These are phyloP conservation scores for Paragyromitra xinjiangensis DNA, from an alignment of 495 filamentous ascomycete genomes.

Conservation along the genomic window DNA sequence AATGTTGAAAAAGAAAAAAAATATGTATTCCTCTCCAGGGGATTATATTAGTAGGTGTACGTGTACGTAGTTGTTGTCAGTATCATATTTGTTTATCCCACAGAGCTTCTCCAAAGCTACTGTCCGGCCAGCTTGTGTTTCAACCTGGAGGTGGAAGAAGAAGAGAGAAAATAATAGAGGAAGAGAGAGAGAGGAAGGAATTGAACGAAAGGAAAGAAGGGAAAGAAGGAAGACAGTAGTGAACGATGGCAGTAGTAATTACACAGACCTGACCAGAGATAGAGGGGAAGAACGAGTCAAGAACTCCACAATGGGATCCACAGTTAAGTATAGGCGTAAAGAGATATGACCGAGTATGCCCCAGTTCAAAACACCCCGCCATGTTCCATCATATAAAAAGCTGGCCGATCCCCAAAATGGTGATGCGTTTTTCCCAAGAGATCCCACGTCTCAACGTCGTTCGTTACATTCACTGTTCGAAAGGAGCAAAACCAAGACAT, in stretches of 20 bases:
- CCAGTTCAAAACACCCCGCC: conserved; percentile 28
- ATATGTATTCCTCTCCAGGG: conserved; percentile 10
- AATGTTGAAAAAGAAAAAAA: conserved; percentile 10
- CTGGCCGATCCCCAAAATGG: conserved; percentile 13
- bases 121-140: conserved; percentile 17
- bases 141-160: conserved; percentile 7
- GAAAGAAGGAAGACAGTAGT: conserved; percentile 3
- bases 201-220: conserved; percentile 17
- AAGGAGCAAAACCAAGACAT: conserved; percentile 22
- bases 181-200: conserved; percentile 5
- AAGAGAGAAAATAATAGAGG: neutral
- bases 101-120: conserved; percentile 35
- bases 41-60: conserved; percentile 31
- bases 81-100: conserved; percentile 37
- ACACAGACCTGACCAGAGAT: neutral
- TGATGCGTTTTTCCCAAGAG: conserved; percentile 7
- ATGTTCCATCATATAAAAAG: conserved; percentile 32
- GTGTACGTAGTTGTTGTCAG: conserved; percentile 12
- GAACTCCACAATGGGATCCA: conserved; percentile 1
- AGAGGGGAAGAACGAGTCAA: conserved; percentile 4
- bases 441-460: conserved; percentile 17
- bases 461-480: conserved; percentile 25
- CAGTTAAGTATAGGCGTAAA: conserved; percentile 15
- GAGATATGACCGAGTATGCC: neutral
- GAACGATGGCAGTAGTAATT: neutral